These are phyloP conservation scores for Pichia sp. DNA, from an alignment of 1,139 yeast genomes.

Conservation along the genomic window DNA sequence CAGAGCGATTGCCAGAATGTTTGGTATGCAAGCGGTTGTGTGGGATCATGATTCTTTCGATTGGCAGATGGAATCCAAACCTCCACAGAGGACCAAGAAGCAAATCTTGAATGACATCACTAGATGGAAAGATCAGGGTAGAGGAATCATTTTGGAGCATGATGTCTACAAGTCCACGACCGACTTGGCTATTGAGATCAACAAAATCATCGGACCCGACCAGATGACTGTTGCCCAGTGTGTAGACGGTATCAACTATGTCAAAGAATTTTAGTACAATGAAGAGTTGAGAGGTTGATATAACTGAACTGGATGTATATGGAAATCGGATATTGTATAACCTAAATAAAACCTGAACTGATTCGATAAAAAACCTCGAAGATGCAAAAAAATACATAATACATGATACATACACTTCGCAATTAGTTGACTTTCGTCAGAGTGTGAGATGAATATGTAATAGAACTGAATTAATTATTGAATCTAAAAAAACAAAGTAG, in stretches of 20 bases:
- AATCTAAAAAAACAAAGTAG: neutral
- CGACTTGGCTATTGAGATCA: conserved; percentile 58
- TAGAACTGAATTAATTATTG: neutral
- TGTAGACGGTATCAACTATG: conserved; percentile 53
- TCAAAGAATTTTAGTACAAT: conserved; percentile 22
- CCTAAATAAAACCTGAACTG: neutral
- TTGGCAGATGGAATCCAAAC: conserved; percentile 63
- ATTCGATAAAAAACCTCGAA: neutral
- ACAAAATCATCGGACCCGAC: conserved; percentile 46
- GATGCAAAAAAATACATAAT: neutral
- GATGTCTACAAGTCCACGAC: conserved; percentile 71
- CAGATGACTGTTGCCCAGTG: conserved; percentile 84
- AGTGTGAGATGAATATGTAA: too few species aligned
- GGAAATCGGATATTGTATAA: neutral
- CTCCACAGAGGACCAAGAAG: conserved; percentile 40
- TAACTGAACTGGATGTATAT: neutral
- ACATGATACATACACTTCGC: neutral
- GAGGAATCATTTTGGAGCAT: conserved; percentile 78
- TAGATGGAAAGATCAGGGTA: conserved; percentile 44
- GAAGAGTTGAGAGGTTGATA: neutral
- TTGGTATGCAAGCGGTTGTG: conserved; percentile 81
- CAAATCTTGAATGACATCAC: conserved; percentile 54
- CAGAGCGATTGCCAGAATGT: conserved; percentile 71
- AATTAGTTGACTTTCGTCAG: too few species aligned
- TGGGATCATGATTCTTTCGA: conserved; percentile 94